Evolutionary conservation across 164 flowering plant genomes (phyloP), one percentile per base, ranked within the genome.

Genomic region (Liriodendron chinense): DNA sequence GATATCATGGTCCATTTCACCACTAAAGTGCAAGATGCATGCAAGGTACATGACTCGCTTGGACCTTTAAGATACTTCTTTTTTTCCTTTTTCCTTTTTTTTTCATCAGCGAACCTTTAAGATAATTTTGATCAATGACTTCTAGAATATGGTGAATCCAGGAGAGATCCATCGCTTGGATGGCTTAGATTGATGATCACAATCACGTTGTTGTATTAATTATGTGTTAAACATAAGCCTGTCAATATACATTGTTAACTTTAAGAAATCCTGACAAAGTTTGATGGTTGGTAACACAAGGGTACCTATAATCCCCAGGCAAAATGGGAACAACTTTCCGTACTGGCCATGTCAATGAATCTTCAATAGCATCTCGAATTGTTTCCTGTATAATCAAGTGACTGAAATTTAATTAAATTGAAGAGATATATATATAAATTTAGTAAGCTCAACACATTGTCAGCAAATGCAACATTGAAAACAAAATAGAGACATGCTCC

Each of bases 241-340:
- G 16, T 53, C 59, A 12, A 16, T 10, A 16, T 0, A 16, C 59
- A 53, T 16, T 53, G 59, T 53, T 16, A 53, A 53, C 16, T 53
- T 53, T 12, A 53, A 12, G 18, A 53, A 53, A 53, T 53, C 59
- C 59, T 26, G 9, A 5, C 47, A 16, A 16, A 25, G 16, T 7
- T 34, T 67, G n/a, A 28, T 26, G 25, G 25, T n/a, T 28, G 24
- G 1, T 67, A 70, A 22, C 21, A 47, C 25, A 34, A 18, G 13
- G 72, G 70, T 86, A 94, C 99, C 99, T 91, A 71, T 96, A 96
- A 83, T 96, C 98, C 76, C 98, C 98, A 72, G 98, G 98, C 84
- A 96, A 74, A 79, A 96, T 96, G 69, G 98, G 97, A 78, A 96
- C 77, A 75, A 96, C 80, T 84, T 96, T 94, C 26, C 99, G 84